Conservation (phyloP, 495 filamentous ascomycete genomes). For the Chaetomidium leptoderma region DNA sequence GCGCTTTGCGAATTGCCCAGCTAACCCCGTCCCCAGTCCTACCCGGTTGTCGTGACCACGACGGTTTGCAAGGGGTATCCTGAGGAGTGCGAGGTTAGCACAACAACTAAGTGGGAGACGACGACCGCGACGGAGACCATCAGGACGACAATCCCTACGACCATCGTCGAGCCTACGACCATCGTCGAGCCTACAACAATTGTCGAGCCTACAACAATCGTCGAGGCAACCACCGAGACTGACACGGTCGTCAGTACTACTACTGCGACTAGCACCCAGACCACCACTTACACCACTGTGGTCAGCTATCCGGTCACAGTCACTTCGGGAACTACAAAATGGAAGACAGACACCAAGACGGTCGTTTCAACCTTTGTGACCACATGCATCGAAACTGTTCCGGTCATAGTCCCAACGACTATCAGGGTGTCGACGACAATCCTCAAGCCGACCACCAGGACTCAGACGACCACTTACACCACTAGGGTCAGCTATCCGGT, state of each 20-base stretch:
- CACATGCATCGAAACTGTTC: neutral
- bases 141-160: conserved; percentile 18
- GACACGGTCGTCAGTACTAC: neutral
- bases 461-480: conserved; percentile 2
- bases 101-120: conserved; percentile 26
- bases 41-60: conserved; percentile 23
- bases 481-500: conserved; percentile 11
- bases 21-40: conserved; percentile 19
- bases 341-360: neutral
- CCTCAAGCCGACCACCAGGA: neutral
- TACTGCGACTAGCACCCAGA: conserved; percentile 15
- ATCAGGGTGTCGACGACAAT: neutral
- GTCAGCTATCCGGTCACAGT: conserved; percentile 15
- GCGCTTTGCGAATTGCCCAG: neutral
- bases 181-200: conserved; percentile 17
- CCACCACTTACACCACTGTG: neutral
- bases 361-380: conserved; percentile 12
- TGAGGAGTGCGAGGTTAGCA: conserved; percentile 20
- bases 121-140: conserved; percentile 21
- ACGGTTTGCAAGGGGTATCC: conserved; percentile 23
- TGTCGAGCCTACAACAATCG: conserved; percentile 12
- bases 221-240: neutral
- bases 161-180: conserved; percentile 8
- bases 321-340: conserved; percentile 11
- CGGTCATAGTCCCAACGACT: conserved; percentile 10